Conservation (phyloP, 306 rosid genomes). For the Pyrus bretschneideri region DNA sequence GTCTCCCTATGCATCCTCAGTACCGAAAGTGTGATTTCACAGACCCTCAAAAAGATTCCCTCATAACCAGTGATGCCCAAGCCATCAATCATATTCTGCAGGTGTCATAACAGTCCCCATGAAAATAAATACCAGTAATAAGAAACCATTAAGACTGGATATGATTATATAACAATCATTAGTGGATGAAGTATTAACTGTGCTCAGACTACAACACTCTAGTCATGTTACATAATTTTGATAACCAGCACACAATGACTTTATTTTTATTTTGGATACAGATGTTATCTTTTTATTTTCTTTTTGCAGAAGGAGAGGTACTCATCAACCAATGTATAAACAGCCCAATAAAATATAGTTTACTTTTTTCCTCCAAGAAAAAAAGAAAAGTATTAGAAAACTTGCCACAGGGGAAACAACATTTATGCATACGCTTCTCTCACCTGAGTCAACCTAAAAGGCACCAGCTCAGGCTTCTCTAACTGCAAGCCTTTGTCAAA, state of each 20-base stretch:
- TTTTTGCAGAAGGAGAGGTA: not conserved
- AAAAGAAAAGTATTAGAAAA: not conserved
- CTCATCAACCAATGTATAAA: not conserved
- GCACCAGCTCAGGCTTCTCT: slow-evolving; percentile 98
- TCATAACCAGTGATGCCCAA: slow-evolving; percentile 96
- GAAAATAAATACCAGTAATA: slow-evolving; percentile 17
- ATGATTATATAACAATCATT: not conserved
- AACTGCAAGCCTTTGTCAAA: slow-evolving; percentile 94
- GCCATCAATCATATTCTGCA: slow-evolving; percentile 95
- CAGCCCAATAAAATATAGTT: not conserved
- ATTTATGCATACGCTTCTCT: slow-evolving; percentile 12
- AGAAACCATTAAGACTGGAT: slow-evolving; percentile 1
- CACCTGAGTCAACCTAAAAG: slow-evolving; percentile 95
- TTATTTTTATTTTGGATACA: not conserved
- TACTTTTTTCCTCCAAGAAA: too few species aligned
- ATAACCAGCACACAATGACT: not conserved
- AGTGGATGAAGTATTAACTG: not conserved
- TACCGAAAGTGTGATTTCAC: slow-evolving; percentile 87
- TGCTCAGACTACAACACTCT: not conserved
- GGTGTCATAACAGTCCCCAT: slow-evolving; percentile 25
- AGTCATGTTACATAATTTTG: not conserved
- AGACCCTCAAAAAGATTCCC: slow-evolving; percentile 83
- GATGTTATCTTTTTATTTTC: not conserved
- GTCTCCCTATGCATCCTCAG: slow-evolving; percentile 93
- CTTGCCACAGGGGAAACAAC: not conserved